Base-by-base conservation (phyloP, 2,329 filamentous ascomycete genomes). In the Pyrenophora seminiperda region DNA sequence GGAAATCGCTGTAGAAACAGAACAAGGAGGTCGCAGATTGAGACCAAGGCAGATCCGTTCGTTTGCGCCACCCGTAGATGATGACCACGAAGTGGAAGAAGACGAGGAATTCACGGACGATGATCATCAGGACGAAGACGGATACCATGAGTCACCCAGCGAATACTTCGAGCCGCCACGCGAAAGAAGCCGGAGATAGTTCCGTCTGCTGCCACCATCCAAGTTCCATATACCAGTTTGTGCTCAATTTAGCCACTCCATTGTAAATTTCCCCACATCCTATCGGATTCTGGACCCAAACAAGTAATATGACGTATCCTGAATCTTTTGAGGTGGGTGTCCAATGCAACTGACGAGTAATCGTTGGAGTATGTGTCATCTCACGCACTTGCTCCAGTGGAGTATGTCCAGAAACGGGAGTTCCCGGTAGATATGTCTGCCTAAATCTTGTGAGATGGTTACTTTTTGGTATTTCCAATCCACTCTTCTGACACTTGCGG, bases 41-140 rank as follows among this genome's bases (percentile, higher is more conserved):
- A 45, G 30, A 15, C 29, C 39, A n/a, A 27, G 41, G 20, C 38
- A 34, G 24, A 27, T 36, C 14, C 37, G 19, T 17, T 13, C 30
- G 15, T 20, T 19, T 36, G 18, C n/a, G 13, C 41, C 31, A 14
- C 20, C 39, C 4, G n/a, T 47, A 9, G 33, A 39, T 7, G 33
- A 47, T 7, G 47, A 54, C 11, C 45, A 61, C 11, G 45, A 58
- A 14, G 53, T 53, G 10, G 58, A 58, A 4, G 45, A 55, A 7
- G 64, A 65, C 36, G 62, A 67, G 13, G 54, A 63, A 24, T 60
- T 18, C 17, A 17, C 66, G 30, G 50, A 55, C 4, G 63, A 66
- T 36, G 48, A 50, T 5, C 45, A 56, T n/a, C 46, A 55, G 7
- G 38, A 50, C 5, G 42, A 53, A 7, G 54, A 58, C 31, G 54